Evolutionary conservation across 345 rosid species (phyloP).

Genomic region (Gossypium mustelinum): DNA sequence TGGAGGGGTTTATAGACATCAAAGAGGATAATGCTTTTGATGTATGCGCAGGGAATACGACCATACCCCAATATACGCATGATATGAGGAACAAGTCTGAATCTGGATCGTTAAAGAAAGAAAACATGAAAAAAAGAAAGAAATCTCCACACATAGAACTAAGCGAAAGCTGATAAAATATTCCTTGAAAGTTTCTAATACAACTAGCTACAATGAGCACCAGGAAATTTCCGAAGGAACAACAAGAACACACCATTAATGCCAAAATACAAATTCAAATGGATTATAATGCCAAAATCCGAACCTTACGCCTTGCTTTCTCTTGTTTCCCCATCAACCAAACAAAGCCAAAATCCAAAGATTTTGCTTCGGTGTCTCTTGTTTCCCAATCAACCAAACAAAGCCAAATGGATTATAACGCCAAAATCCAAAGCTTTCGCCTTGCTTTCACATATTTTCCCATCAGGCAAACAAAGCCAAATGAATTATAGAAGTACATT

Average conservation of each 20-base stretch:
- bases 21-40: no score
- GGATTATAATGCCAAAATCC: background rate
- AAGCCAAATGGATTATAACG: background rate
- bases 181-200: no score
- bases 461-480: background rate
- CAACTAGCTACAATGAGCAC: no score
- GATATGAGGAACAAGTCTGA: no score
- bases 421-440: background rate
- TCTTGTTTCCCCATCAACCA: background rate
- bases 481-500: background rate
- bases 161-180: no score
- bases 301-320: background rate
- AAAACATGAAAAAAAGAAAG: no score
- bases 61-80: no score
- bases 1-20: no score
- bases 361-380: background rate
- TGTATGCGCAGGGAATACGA: no score
- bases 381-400: constrained; percentile 1
- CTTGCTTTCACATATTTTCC: background rate
- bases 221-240: no score
- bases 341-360: background rate
- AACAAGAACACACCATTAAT: background rate
- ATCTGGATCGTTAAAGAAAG: no score
- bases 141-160: no score
- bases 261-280: background rate